Evolutionary conservation across 108 stramenopile species (phyloP).

Genomic region (Cylindrotheca fusiformis): DNA sequence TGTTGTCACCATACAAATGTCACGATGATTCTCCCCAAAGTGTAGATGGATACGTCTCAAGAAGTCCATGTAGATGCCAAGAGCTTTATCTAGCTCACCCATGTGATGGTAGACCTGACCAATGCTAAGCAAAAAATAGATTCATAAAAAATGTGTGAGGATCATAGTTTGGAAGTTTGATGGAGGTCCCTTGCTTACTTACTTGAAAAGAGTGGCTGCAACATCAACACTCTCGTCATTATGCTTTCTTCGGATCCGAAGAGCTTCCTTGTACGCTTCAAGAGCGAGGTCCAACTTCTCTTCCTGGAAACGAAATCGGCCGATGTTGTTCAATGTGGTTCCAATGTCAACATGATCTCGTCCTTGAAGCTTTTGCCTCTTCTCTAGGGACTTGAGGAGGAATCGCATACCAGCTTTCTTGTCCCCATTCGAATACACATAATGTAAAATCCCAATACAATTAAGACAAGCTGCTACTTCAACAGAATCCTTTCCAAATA

Average conservation of each 20-base stretch:
- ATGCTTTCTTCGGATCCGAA: conserved; percentile 40
- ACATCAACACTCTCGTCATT: conserved; percentile 44
- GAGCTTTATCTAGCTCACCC: conserved; percentile 36
- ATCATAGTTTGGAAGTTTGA: not conserved
- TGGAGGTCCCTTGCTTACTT: too few relatives aligned
- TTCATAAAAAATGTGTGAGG: not conserved
- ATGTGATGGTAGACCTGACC: conserved; percentile 55
- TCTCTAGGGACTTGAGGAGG: conserved; percentile 22
- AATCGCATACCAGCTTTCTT: conserved; percentile 20
- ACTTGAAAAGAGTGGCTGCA: conserved; percentile 58
- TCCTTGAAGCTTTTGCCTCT: conserved; percentile 29
- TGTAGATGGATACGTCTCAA: conserved; percentile 24
- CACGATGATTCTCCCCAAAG: conserved; percentile 47
- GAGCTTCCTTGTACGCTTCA: conserved; percentile 40
- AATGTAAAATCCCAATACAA: conserved; percentile 53
- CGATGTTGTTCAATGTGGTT: conserved; percentile 56
- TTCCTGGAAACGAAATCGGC: conserved; percentile 42
- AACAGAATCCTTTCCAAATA: conserved; percentile 26
- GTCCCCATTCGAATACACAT: conserved; percentile 29
- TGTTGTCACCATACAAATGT: conserved; percentile 46
- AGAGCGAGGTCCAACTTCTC: conserved; percentile 38
- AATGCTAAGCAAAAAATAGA: not conserved
- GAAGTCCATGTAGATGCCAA: conserved; percentile 47
- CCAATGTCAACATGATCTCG: conserved; percentile 44
- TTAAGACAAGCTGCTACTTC: conserved; percentile 52